Percentiles rank a stretch among this genome's conserved stretches.
Evolutionary conservation across 768 basidiomycete genomes (phyloP).

Genomic region (Mrakia hoshinonis): DNA sequence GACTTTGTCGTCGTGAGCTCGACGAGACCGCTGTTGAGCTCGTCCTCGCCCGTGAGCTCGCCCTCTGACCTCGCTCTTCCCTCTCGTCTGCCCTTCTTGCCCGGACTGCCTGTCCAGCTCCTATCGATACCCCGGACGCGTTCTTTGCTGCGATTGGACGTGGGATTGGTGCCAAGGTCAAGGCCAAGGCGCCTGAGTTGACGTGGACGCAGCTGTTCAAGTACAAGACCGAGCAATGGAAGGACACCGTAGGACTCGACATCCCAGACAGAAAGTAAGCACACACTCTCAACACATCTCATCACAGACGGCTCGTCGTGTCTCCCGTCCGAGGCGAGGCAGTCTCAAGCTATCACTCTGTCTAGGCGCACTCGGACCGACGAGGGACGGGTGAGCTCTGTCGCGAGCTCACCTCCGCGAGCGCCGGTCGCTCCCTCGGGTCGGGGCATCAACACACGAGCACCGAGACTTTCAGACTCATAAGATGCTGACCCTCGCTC

Average conservation of each 20-base stretch:
- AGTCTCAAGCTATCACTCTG: no score
- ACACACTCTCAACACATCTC: not conserved
- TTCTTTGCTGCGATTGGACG: conserved; percentile 72
- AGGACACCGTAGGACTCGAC: conserved; percentile 52
- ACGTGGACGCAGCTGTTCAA: conserved; percentile 68
- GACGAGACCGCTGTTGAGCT: no score
- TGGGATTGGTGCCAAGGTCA: conserved; percentile 57
- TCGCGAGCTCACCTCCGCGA: no score
- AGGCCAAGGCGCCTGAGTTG: conserved; percentile 42
- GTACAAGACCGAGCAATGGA: conserved; percentile 51
- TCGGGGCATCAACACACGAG: no score
- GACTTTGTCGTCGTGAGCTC: no score
- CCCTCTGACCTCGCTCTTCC: not conserved
- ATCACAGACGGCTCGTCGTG: no score
- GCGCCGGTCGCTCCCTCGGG: no score
- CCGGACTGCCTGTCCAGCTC: not conserved
- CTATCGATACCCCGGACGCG: conserved; percentile 42
- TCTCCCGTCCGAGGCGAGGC: no score
- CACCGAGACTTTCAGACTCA: no score
- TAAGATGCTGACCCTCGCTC: not conserved
- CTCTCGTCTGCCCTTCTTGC: not conserved
- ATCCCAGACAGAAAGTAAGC: conserved; percentile 64
- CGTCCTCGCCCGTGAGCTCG: not conserved
- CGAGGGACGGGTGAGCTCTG: no score
- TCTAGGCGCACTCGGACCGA: no score